Base-by-base conservation (phyloP, 2,329 filamentous ascomycete genomes). In the Fusarium nygamai region DNA sequence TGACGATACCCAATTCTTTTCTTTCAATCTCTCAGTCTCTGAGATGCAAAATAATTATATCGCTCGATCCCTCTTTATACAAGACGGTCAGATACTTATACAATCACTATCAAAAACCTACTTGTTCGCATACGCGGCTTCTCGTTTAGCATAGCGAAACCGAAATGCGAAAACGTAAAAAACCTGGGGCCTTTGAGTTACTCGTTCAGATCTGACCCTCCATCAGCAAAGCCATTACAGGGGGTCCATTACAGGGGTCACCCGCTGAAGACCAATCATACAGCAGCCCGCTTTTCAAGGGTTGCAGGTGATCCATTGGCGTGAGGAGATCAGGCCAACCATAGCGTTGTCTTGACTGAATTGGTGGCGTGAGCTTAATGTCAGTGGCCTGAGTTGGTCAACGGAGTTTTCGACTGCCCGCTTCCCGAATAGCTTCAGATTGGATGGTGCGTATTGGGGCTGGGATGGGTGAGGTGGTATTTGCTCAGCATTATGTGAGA, bases 111-210 rank as follows among this genome's bases (percentile, higher is more conserved):
- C 38, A n/a, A 11, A 31, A 44, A 36, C 24, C 24, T 31, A 10
- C 6, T 8, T 14, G 20, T 19, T 41, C 12, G 8, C 41, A 20
- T 31, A 31, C 31, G n/a, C 20, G 36, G 8, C n/a, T 14, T 22
- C 20, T 66, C 54, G 50, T 46, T 66, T 44, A 60, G 38, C 64
- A 73, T 43, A 76, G 74, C 68, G 51, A 43, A 62, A 46, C 62
- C 54, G 70, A 72, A 77, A 77, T 70, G 63, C 63, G 47, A 56
- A 46, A 58, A 61, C 50, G 33, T 12, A 47, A 61, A 64, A 67
- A 64, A 63, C 69, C 67, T 50, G 74, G 75, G 74, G 70, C 70
- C 65, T 48, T 54, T 41, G 72, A 75, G 72, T 64, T 72, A 50
- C 11, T 75, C 67, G 75, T 50, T 56, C 61, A 72, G 63, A 74